Conservation (phyloP, 1,139 yeast species). For the Lodderomyces pseudojiufengensis region DNA sequence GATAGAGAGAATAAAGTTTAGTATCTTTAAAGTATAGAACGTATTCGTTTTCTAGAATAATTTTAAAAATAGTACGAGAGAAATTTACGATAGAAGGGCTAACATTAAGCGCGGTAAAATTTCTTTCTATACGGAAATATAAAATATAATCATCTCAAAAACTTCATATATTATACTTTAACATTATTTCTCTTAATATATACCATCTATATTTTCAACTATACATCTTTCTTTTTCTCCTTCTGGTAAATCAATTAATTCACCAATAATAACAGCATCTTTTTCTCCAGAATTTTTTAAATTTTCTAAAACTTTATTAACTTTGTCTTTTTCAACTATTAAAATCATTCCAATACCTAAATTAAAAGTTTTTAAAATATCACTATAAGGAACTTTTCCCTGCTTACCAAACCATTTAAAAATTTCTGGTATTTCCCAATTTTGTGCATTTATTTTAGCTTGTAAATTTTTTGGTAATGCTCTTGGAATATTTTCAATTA, state of each 20-base stretch:
- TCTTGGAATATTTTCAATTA: conserved; percentile 94
- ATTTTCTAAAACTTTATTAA: conserved; percentile 49
- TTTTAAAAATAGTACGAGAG: too few species aligned
- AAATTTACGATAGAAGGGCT: too few species aligned
- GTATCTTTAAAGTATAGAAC: too few species aligned
- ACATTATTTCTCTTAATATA: conserved; percentile 38
- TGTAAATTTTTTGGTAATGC: conserved; percentile 78
- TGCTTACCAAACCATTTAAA: conserved; percentile 92
- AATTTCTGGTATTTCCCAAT: conserved; percentile 83
- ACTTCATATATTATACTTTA: too few species aligned
- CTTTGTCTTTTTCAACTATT: conserved; percentile 67
- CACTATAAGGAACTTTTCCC: conserved; percentile 84
- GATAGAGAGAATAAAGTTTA: too few species aligned
- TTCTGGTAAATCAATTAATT: conserved; percentile 52
- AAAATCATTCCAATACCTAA: conserved; percentile 97
- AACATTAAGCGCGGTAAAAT: too few species aligned
- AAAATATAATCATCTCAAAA: too few species aligned
- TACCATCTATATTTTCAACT: conserved; percentile 57
- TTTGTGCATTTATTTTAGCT: conserved; percentile 73
- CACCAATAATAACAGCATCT: conserved; percentile 74
- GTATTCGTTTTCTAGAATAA: too few species aligned
- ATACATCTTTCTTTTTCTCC: conserved; percentile 55
- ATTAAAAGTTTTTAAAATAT: conserved; percentile 86
- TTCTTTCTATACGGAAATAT: too few species aligned
- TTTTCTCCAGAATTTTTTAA: conserved; percentile 64